These are phyloP conservation scores for Trichoderma virens DNA, from an alignment of 495 filamentous ascomycete genomes.

Conservation along the genomic window DNA sequence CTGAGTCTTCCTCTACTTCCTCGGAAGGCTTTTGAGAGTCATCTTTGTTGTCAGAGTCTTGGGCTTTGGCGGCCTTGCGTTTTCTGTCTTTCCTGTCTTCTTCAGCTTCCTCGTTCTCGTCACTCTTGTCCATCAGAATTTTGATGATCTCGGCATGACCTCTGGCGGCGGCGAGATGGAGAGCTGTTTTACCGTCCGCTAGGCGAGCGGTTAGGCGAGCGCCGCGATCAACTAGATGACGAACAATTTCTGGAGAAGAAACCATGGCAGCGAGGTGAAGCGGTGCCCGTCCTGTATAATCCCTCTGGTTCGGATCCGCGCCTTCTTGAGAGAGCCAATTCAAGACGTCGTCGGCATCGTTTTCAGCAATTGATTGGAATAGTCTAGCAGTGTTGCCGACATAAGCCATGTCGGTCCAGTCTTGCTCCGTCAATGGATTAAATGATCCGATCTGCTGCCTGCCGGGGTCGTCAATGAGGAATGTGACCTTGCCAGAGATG, in stretches of 20 bases:
- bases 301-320: conserved; percentile 53
- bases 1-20: conserved; percentile 19
- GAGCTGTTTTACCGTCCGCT: conserved; percentile 68
- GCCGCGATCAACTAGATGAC: conserved; percentile 59
- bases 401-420: conserved; percentile 78
- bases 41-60: conserved; percentile 10
- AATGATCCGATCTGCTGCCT: conserved; percentile 62
- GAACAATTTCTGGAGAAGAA: conserved; percentile 61
- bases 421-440: conserved; percentile 70
- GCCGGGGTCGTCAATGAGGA: conserved; percentile 72
- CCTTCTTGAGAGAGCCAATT: conserved; percentile 58
- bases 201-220: conserved; percentile 64
- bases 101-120: conserved; percentile 59
- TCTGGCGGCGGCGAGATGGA: conserved; percentile 67
- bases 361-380: conserved; percentile 69
- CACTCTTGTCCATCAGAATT: conserved; percentile 61
- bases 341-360: conserved; percentile 56
- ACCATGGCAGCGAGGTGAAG: conserved; percentile 65
- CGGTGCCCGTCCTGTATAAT: conserved; percentile 75
- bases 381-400: conserved; percentile 61
- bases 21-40: conserved; percentile 14
- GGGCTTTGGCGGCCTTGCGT: conserved; percentile 27
- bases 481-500: conserved; percentile 59
- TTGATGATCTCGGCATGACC: conserved; percentile 61
- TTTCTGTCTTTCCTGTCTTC: conserved; percentile 47